Evolutionary conservation across 306 rosid species (phyloP).

Genomic region (Medicago lupulina): DNA sequence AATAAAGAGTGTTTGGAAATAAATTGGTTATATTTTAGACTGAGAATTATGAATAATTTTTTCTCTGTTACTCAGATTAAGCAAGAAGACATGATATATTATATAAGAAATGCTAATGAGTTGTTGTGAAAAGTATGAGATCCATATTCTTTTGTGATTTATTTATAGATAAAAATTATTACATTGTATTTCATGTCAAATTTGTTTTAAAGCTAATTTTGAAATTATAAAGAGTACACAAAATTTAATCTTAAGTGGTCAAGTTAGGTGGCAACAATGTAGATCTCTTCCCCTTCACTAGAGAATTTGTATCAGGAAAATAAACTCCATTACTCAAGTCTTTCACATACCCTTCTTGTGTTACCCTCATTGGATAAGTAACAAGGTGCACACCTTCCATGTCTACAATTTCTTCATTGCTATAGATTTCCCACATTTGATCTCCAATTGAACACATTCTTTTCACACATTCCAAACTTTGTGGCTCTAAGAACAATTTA

Average conservation of each 20-base stretch:
- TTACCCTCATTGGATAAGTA: slow-evolving; percentile 65
- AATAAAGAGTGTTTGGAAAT: too few species aligned
- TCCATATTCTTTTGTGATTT: too few species aligned
- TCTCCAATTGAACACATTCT: slow-evolving; percentile 63
- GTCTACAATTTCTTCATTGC: slow-evolving; percentile 60
- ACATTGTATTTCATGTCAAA: too few species aligned
- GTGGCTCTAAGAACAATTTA: slow-evolving; percentile 50
- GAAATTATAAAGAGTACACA: too few species aligned
- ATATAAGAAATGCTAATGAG: too few species aligned
- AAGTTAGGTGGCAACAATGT: slow-evolving; percentile 56
- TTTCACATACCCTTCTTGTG: slow-evolving; percentile 61
- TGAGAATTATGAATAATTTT: too few species aligned
- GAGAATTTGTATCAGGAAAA: slow-evolving; percentile 76
- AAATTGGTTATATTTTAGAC: too few species aligned
- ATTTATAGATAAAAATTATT: too few species aligned
- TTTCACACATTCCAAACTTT: slow-evolving; percentile 51
- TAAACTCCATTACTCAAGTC: slow-evolving; percentile 48
- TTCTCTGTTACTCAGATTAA: too few species aligned
- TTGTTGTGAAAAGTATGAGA: too few species aligned
- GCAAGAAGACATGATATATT: too few species aligned
- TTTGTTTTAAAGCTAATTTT: too few species aligned
- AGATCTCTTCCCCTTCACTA: slow-evolving; percentile 68
- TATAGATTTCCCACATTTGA: slow-evolving; percentile 66
- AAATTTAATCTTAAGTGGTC: slow-evolving; percentile 55
- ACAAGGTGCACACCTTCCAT: slow-evolving; percentile 85